Evolutionary conservation across 2,329 filamentous ascomycete species (phyloP).

Genomic region (Paraphoma sp.): DNA sequence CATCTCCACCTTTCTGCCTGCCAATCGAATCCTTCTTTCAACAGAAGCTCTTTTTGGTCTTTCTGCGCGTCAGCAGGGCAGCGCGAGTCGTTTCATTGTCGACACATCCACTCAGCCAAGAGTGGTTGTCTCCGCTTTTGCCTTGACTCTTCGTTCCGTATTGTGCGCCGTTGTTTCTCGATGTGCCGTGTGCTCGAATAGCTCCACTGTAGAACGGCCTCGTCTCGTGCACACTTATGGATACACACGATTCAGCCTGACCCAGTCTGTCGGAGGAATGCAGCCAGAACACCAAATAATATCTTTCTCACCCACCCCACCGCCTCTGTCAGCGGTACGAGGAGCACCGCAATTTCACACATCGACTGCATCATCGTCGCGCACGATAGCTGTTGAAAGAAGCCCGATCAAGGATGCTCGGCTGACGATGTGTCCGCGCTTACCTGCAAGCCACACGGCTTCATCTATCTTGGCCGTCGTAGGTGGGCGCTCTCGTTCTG

Average conservation of each 20-base stretch:
- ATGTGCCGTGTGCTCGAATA: not conserved
- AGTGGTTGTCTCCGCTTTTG: conserved; percentile 4
- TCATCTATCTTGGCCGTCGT: conserved; percentile 36
- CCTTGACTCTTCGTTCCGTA: not conserved
- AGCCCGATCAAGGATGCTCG: conserved; percentile 38
- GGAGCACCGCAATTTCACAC: not conserved
- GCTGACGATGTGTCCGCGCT: conserved; percentile 32
- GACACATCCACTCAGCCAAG: conserved; percentile 9
- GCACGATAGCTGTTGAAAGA: conserved; percentile 37
- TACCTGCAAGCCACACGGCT: conserved; percentile 33
- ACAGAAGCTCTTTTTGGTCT: conserved; percentile 1
- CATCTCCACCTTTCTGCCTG: conserved; percentile 6
- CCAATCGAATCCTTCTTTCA: conserved; percentile 4
- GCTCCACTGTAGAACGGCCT: not conserved
- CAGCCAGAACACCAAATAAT: not conserved
- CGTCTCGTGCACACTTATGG: not conserved
- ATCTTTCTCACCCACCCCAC: not conserved
- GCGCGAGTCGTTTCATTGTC: conserved; percentile 1
- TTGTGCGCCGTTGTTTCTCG: conserved; percentile 6
- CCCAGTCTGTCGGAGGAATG: not conserved
- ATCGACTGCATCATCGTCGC: conserved; percentile 4
- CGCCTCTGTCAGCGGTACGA: not conserved
- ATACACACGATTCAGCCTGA: not conserved
- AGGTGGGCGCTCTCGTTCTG: conserved; percentile 22
- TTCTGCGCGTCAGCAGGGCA: conserved; percentile 14